Conservation (phyloP, 2,329 filamentous ascomycete genomes). For the Penicillium sp. region DNA sequence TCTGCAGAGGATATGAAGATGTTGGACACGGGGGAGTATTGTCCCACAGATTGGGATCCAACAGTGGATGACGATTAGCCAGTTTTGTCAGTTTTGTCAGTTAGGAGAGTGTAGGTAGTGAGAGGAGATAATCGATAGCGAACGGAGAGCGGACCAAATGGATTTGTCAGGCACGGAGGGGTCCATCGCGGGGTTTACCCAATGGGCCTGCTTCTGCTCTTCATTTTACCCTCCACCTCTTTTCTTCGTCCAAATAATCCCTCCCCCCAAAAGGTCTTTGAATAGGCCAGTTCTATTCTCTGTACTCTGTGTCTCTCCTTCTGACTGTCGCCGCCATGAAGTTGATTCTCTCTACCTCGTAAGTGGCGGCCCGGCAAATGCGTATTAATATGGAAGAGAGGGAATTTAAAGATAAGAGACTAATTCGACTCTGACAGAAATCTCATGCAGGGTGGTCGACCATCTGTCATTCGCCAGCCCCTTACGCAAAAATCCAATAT, state of each 20-base stretch:
- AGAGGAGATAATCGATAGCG: neutral
- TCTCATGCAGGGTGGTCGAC: conserved; percentile 80
- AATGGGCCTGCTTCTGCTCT: neutral
- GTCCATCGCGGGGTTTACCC: conserved; percentile 29
- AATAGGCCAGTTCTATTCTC: neutral
- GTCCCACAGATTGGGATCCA: conserved; percentile 64
- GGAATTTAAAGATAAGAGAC: neutral
- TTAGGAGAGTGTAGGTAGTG: neutral
- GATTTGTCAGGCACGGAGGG: conserved; percentile 24
- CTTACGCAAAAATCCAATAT: conserved; percentile 84
- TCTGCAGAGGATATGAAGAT: conserved; percentile 60
- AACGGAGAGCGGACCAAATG: conserved; percentile 9
- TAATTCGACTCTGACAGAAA: conserved; percentile 57
- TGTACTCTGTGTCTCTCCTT: neutral
- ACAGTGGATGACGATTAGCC: conserved; percentile 37
- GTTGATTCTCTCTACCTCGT: conserved; percentile 86
- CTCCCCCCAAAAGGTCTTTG: neutral
- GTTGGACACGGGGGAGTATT: conserved; percentile 61
- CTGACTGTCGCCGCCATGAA: conserved; percentile 69
- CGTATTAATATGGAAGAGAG: too few species aligned
- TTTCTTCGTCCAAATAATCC: neutral
- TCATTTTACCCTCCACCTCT: neutral
- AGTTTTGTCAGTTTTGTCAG: neutral
- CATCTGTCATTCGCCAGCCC: conserved; percentile 80
- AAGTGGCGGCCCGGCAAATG: conserved; percentile 43